Evolutionary conservation across 2,329 filamentous ascomycete genomes (phyloP).

Genomic region (Monosporascus sp.): DNA sequence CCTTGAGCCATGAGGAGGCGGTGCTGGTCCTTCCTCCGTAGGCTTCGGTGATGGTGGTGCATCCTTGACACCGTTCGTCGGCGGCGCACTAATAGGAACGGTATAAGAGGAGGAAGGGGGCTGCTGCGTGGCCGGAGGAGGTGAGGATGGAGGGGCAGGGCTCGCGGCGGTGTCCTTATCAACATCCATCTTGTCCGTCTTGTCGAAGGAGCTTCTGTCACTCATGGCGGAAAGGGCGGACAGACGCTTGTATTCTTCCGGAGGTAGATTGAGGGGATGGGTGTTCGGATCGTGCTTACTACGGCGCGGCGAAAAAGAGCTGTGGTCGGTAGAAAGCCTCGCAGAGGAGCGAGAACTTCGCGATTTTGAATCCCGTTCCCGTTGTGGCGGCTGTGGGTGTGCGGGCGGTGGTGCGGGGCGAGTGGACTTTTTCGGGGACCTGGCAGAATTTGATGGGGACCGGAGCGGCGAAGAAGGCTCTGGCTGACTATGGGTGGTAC

Average conservation of each 20-base stretch:
- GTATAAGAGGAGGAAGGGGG: slow-evolving; percentile 37
- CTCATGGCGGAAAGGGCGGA: slow-evolving; percentile 62
- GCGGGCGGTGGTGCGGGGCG: slow-evolving; percentile 21
- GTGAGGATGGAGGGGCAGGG: slow-evolving; percentile 44
- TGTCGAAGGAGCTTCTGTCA: slow-evolving; percentile 46
- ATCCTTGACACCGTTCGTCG: slow-evolving; percentile 39
- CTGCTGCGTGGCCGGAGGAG: slow-evolving; percentile 42
- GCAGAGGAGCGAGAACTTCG: slow-evolving; percentile 40
- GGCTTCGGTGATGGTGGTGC: slow-evolving; percentile 35
- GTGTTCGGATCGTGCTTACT: slow-evolving; percentile 61
- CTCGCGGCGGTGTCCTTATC: slow-evolving; percentile 58
- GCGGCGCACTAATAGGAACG: slow-evolving; percentile 41
- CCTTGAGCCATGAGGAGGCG: slow-evolving; percentile 66
- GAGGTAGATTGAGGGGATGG: slow-evolving; percentile 85
- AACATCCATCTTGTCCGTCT: slow-evolving; percentile 57
- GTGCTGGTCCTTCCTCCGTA: slow-evolving; percentile 53
- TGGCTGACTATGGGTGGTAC: background rate
- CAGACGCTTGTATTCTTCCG: slow-evolving; percentile 77
- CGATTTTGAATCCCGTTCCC: slow-evolving; percentile 26
- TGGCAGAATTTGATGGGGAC: background rate
- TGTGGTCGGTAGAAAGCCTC: slow-evolving; percentile 44
- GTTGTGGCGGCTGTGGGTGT: slow-evolving; percentile 17
- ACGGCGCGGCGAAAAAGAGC: slow-evolving; percentile 37
- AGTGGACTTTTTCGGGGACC: slow-evolving; percentile 4
- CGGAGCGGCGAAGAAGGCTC: background rate